Conservation (phyloP, 768 basidiomycete species). For the Flagelloscypha sp. region DNA sequence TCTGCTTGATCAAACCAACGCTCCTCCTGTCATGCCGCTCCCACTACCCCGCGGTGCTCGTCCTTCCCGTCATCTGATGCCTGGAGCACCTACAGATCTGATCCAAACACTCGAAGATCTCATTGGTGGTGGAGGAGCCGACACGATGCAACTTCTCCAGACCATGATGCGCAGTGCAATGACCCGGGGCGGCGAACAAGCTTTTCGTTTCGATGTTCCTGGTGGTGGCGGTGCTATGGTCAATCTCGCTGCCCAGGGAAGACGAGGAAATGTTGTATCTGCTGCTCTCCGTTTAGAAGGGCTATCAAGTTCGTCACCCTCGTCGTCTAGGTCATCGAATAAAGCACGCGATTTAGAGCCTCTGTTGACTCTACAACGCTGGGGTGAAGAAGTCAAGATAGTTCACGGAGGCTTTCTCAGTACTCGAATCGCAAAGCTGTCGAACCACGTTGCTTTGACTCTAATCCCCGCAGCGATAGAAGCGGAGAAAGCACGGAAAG, state of each 20-base stretch:
- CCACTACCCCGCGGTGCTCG: constrained; percentile 42
- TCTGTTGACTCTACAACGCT: constrained; percentile 73
- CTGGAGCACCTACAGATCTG: constrained; percentile 47
- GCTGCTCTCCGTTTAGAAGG: constrained; percentile 61
- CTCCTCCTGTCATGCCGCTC: constrained; percentile 34
- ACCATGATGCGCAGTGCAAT: no score
- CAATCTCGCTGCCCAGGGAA: constrained; percentile 46
- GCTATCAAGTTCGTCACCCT: constrained; percentile 29
- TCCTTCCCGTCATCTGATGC: constrained; percentile 48
- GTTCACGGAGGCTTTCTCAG: constrained; percentile 66
- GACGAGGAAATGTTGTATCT: constrained; percentile 39
- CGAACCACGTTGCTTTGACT: constrained; percentile 62
- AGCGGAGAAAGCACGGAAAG: constrained; percentile 47
- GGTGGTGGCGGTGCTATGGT: constrained; percentile 54
- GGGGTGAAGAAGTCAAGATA: constrained; percentile 83
- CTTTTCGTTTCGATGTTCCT: constrained; percentile 72
- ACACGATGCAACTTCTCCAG: constrained; percentile 78
- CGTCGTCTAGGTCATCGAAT: constrained; percentile 22
- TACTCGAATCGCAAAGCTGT: constrained; percentile 57
- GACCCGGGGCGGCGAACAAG: constrained; percentile 51
- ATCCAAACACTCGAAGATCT: constrained; percentile 75
- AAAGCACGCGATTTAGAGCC: constrained; percentile 69
- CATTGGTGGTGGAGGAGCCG: constrained; percentile 72
- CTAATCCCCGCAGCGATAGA: constrained; percentile 76
- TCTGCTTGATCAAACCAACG: constrained; percentile 53